phyloP scores from a whole-genome alignment of 164 flowering plant genomes.

The Piper betle region DNA sequence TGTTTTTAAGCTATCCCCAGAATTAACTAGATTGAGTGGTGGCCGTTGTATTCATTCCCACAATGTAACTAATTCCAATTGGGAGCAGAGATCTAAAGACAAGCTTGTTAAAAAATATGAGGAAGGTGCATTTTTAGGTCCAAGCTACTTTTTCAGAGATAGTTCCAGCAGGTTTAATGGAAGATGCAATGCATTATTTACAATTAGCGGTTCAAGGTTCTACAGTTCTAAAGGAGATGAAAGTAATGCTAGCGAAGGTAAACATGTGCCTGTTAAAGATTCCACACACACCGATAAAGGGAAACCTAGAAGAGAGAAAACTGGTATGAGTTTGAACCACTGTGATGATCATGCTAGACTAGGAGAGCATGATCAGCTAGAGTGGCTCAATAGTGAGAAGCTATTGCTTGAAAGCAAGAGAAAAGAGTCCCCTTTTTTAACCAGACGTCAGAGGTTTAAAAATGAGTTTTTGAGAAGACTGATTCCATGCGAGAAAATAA shows the following conservation, averaged over 20 bases:
- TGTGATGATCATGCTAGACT: conserved; percentile 67
- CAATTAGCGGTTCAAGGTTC: conserved; percentile 18
- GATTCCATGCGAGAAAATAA: conserved; percentile 88
- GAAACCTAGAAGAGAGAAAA: conserved; percentile 23
- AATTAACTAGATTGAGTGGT: conserved; percentile 16
- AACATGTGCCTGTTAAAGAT: conserved; percentile 40
- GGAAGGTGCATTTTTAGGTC: conserved; percentile 6
- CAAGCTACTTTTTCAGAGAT: conserved; percentile 5
- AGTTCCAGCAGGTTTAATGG: conserved; percentile 5
- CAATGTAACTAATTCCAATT: conserved; percentile 7
- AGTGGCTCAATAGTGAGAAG: conserved; percentile 80
- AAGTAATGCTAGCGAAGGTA: conserved; percentile 63
- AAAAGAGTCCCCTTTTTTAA: conserved; percentile 73
- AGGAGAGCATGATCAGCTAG: conserved; percentile 89
- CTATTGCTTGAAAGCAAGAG: conserved; percentile 60
- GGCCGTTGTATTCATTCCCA: conserved; percentile 11
- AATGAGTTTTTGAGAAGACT: conserved; percentile 70
- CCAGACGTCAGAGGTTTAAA: conserved; percentile 59
- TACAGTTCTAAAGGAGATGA: conserved; percentile 91
- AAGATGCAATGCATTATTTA: conserved; percentile 14
- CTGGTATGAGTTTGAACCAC: conserved; percentile 14
- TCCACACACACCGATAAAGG: conserved; percentile 34
- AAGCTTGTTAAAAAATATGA: neutral
- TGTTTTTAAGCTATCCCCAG: conserved; percentile 22
- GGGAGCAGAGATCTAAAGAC: neutral